Percentiles rank a stretch among this genome's conserved stretches.
Evolutionary conservation across 2,329 filamentous ascomycete species (phyloP).

Genomic region (Aspergillus versicolor): DNA sequence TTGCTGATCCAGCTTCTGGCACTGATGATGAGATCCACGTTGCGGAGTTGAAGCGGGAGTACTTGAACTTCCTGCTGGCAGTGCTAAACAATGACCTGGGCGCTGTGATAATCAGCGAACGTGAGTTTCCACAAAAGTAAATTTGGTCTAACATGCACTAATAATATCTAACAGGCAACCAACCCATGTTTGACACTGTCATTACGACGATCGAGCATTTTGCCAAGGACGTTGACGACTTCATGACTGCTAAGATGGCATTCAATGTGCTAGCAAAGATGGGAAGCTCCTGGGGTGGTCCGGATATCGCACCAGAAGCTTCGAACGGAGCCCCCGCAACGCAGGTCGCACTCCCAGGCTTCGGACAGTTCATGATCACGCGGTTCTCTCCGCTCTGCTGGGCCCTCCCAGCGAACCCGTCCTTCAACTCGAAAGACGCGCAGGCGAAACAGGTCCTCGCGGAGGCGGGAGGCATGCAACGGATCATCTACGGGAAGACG

Average conservation of each 20-base stretch:
- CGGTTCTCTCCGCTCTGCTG: slow-evolving; percentile 87
- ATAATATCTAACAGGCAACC: slow-evolving; percentile 60
- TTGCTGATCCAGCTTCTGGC: slow-evolving; percentile 79
- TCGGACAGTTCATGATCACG: slow-evolving; percentile 86
- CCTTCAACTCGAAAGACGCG: slow-evolving; percentile 82
- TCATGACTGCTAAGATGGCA: slow-evolving; percentile 68
- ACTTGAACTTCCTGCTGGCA: slow-evolving; percentile 88
- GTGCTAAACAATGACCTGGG: slow-evolving; percentile 89
- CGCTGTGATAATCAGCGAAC: slow-evolving; percentile 79
- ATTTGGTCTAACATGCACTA: neutral
- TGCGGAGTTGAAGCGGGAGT: slow-evolving; percentile 85
- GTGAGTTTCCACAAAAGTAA: slow-evolving; percentile 37
- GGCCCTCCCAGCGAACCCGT: slow-evolving; percentile 76
- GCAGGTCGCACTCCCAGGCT: slow-evolving; percentile 68
- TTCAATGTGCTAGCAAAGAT: slow-evolving; percentile 81
- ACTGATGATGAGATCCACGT: slow-evolving; percentile 97
- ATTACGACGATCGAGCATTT: slow-evolving; percentile 83
- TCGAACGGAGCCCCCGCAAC: slow-evolving; percentile 29
- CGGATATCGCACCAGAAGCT: slow-evolving; percentile 59
- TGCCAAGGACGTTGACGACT: slow-evolving; percentile 71
- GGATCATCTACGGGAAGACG: slow-evolving; percentile 86
- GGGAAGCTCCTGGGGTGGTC: slow-evolving; percentile 85
- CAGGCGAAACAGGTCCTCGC: slow-evolving; percentile 84
- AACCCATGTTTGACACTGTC: slow-evolving; percentile 83
- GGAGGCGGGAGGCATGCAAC: slow-evolving; percentile 84